A percentile compares a stretch with the other conserved stretches of the same genome.
Conservation (phyloP, 2,329 filamentous ascomycete species). For the Penicillium sp. region DNA sequence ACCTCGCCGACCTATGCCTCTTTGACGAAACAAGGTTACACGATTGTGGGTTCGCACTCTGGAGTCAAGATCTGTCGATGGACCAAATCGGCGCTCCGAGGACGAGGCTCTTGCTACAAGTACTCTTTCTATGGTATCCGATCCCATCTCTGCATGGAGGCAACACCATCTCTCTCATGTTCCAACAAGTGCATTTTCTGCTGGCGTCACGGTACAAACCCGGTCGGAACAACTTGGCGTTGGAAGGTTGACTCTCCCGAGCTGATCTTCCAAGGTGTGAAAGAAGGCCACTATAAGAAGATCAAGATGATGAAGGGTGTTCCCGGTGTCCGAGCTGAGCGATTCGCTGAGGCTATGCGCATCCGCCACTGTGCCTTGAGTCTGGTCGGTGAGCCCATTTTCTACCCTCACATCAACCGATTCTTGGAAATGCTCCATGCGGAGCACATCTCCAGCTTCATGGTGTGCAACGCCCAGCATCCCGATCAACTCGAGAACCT, state of each 20-base stretch:
- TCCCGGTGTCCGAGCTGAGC: slow-evolving; percentile 85
- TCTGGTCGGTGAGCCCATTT: slow-evolving; percentile 96
- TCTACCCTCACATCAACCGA: slow-evolving; percentile 96
- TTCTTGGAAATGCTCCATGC: slow-evolving; percentile 79
- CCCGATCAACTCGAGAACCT: slow-evolving; percentile 83
- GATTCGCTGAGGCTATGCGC: slow-evolving; percentile 88
- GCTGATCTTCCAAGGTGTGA: slow-evolving; percentile 85
- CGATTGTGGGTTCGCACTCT: slow-evolving; percentile 91
- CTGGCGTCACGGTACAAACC: slow-evolving; percentile 97
- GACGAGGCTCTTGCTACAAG: slow-evolving; percentile 95
- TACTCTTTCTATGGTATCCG: slow-evolving; percentile 96
- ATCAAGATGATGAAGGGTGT: slow-evolving; percentile 97
- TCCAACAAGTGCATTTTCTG: slow-evolving; percentile 99
- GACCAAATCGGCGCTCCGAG: slow-evolving; percentile 95
- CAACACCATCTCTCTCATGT: slow-evolving; percentile 90
- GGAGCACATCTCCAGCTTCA: slow-evolving; percentile 87
- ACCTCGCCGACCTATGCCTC: slow-evolving; percentile 84
- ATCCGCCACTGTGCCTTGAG: slow-evolving; percentile 92
- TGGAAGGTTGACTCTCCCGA: slow-evolving; percentile 93
- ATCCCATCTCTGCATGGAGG: slow-evolving; percentile 98
- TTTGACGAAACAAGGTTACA: slow-evolving; percentile 94
- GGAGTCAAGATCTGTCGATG: slow-evolving; percentile 98
- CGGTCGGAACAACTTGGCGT: slow-evolving; percentile 93
- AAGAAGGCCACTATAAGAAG: slow-evolving; percentile 90
- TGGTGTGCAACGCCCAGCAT: slow-evolving; percentile 97